Evolutionary conservation across 306 rosid genomes (phyloP).

Genomic region (Malus sieversii): DNA sequence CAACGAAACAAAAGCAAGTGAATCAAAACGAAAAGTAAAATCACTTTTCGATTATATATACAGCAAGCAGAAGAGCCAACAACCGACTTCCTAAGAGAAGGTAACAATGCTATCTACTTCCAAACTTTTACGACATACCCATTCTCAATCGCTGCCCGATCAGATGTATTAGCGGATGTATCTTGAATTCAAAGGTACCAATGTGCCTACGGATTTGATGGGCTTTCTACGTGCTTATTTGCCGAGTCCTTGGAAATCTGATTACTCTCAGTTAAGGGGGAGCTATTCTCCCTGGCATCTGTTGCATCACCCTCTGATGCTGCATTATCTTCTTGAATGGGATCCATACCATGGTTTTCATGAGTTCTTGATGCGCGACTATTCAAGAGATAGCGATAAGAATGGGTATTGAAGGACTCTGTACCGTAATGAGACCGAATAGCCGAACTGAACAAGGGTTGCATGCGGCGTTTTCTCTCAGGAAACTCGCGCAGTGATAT

Average conservation of each 20-base stretch:
- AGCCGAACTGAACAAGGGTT: slow-evolving; percentile 61
- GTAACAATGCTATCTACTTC: slow-evolving; percentile 10
- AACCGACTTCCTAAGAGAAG: slow-evolving; percentile 11
- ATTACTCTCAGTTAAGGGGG: slow-evolving; percentile 30
- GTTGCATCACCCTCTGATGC: slow-evolving; percentile 38
- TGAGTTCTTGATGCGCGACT: slow-evolving; percentile 28
- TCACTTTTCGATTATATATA: slow-evolving; percentile 33
- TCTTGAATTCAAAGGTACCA: slow-evolving; percentile 14
- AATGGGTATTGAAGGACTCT: slow-evolving; percentile 34
- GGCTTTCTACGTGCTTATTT: slow-evolving; percentile 73
- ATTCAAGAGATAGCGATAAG: slow-evolving; percentile 39
- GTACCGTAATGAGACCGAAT: slow-evolving; percentile 32
- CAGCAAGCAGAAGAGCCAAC: slow-evolving; percentile 24
- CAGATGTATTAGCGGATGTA: neutral
- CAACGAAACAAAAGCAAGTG: neutral
- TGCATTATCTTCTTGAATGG: slow-evolving; percentile 35
- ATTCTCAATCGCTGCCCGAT: slow-evolving; percentile 1
- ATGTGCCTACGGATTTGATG: slow-evolving; percentile 49
- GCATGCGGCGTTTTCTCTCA: slow-evolving; percentile 50
- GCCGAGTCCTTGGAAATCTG: slow-evolving; percentile 38
- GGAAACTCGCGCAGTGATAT: slow-evolving; percentile 52
- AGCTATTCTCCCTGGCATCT: slow-evolving; percentile 34
- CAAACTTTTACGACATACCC: slow-evolving; percentile 14
- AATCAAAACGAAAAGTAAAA: slow-evolving; percentile 7
- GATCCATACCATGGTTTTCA: slow-evolving; percentile 34